Evolutionary conservation across 1,284 basidiomycete genomes (phyloP), one percentile per base, ranked within the genome.

Genomic region (Cerioporus squamosus): DNA sequence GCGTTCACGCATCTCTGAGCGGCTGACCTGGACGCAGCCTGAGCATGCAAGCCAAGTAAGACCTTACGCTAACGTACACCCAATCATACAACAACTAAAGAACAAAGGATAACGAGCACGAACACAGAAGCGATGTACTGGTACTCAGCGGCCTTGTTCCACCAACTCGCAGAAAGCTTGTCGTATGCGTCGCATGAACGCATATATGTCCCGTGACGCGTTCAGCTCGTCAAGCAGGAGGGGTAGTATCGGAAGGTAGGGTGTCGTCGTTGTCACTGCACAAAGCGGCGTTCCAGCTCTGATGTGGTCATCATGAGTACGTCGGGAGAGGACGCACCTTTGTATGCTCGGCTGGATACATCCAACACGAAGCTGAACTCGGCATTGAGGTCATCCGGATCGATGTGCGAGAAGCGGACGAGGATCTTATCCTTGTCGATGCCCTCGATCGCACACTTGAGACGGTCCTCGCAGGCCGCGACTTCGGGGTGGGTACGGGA

Each of bases 281-380:
- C 36, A 42, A 20, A 48, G 23, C 14, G 3, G 42, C 22, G 18
- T 23, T 14, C 31, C 15, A 29, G 5, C 5, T 29, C 1, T 29
- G 26, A 6, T 29, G 26, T 29, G 9, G 26, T 9, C 5, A n/a
- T 48, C 26, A 12, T 14, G 9, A 12, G 9, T 3, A 20, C 5
- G 17, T 18, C 7, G 9, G n/a, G 6, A 44, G 2, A 6, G 40
- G n/a, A 67, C 79, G 51, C 53, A 93, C 93, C 90, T 78, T 83
- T 83, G 66, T 93, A 94, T 2, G 76, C 71, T 12, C 75, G 72
- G 9, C 75, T 73, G 0, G 87, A 85, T 17, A 93, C 78, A 67
- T 96, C 92, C 24, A 95, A 71, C 0, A 94, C 86, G 56, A 95
- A 79, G 53, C 81, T 88, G 62, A 87, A 93, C 66, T 94, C 91